Evolutionary conservation across 2,329 filamentous ascomycete species (phyloP).

Genomic region (Aspergillus pseudoterreus): DNA sequence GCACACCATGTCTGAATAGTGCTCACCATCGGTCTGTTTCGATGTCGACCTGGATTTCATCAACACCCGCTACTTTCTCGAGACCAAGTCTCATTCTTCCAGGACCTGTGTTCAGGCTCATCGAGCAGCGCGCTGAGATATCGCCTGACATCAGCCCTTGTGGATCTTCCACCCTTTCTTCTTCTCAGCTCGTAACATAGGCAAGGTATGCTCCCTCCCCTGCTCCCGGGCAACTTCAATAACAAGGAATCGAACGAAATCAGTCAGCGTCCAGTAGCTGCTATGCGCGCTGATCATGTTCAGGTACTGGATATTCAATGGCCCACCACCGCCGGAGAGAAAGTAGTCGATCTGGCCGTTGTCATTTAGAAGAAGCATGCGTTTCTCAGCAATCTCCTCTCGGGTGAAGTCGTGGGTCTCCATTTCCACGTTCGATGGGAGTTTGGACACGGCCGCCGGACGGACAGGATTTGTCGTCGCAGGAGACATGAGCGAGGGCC

Average conservation of each 20-base stretch:
- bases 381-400: conserved; percentile 87
- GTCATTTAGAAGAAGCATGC: conserved; percentile 84
- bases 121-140: no score
- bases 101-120: no score
- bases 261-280: conserved; percentile 83
- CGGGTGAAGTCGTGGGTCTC: conserved; percentile 93
- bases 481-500: conserved; percentile 54
- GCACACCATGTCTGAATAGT: no score
- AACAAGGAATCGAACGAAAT: conserved; percentile 88
- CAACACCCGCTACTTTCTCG: no score
- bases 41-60: no score
- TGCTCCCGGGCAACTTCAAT: conserved; percentile 75
- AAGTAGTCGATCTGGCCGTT: conserved; percentile 95
- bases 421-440: conserved; percentile 74
- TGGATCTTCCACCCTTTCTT: conserved; percentile 49
- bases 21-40: no score
- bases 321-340: conserved; percentile 75
- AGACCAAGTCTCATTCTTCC: no score
- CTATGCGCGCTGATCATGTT: conserved; percentile 96
- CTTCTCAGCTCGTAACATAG: conserved; percentile 53
- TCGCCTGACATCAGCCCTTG: conserved; percentile 16
- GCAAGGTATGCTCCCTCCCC: conserved; percentile 59
- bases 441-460: conserved; percentile 57
- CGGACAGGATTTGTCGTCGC: conserved; percentile 51
- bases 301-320: conserved; percentile 90